A percentile compares a stretch with the other conserved stretches of the same genome.
Conservation (phyloP, 1,139 yeast species). For the Entelexis sorbosivorans region DNA sequence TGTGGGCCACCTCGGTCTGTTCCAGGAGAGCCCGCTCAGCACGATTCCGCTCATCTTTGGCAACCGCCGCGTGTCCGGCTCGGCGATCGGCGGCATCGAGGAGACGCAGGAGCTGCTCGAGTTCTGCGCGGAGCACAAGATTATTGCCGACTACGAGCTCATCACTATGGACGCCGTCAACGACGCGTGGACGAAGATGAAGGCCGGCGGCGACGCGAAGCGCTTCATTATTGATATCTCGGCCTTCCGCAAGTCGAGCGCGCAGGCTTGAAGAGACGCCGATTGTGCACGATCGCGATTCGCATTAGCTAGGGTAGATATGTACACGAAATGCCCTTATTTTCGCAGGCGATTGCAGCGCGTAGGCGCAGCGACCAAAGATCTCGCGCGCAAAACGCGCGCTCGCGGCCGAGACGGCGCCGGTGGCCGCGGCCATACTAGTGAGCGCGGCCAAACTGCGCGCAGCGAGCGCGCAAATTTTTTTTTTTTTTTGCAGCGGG, state of each 20-base stretch:
- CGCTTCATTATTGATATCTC: conserved; percentile 20
- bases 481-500: too few relatives aligned
- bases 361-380: too few relatives aligned
- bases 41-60: conserved; percentile 4
- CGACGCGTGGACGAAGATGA: conserved; percentile 19
- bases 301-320: too few relatives aligned
- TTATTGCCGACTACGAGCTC: conserved; percentile 21
- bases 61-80: conserved; percentile 17
- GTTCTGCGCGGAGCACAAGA: conserved; percentile 22
- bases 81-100: conserved; percentile 22
- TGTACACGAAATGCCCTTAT: too few relatives aligned
- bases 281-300: too few relatives aligned
- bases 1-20: conserved; percentile 25
- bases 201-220: conserved; percentile 17
- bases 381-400: too few relatives aligned
- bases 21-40: conserved; percentile 4
- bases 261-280: too few relatives aligned
- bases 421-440: too few relatives aligned
- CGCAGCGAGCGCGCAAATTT: too few relatives aligned
- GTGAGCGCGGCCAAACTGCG: too few relatives aligned
- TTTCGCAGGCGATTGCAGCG: too few relatives aligned
- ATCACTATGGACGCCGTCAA: conserved; percentile 20
- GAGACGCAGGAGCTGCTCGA: conserved; percentile 25
- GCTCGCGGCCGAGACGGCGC: too few relatives aligned
- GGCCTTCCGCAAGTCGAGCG: conserved; percentile 5